These are phyloP conservation scores for Cornus suecica DNA, from an alignment of 148 eudicot species.

Conservation along the genomic window DNA sequence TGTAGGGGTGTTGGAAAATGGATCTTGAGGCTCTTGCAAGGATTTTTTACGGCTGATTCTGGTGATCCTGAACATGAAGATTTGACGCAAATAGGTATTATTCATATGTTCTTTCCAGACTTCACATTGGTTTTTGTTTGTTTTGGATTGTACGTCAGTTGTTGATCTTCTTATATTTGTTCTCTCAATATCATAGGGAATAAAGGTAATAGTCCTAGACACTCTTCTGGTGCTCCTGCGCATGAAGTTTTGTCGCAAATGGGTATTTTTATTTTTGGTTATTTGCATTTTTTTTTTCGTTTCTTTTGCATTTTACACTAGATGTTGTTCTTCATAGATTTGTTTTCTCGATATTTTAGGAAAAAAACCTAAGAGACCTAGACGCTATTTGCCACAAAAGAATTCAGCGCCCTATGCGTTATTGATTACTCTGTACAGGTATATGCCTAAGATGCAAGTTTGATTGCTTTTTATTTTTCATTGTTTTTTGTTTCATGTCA, in stretches of 20 bases:
- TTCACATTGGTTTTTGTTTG: background rate
- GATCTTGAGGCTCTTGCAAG: conserved; percentile 70
- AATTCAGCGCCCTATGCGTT: conserved; percentile 90
- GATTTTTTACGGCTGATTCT: conserved; percentile 47
- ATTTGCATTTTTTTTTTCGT: background rate
- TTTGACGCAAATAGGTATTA: conserved; percentile 49
- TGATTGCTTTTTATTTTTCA: background rate
- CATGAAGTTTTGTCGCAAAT: conserved; percentile 38
- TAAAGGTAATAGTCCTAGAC: too few relatives aligned
- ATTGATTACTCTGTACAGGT: conserved; percentile 79
- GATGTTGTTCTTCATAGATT: background rate
- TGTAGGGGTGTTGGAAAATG: conserved; percentile 89
- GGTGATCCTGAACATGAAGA: conserved; percentile 43
- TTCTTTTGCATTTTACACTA: background rate
- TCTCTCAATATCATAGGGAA: too few relatives aligned
- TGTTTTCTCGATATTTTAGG: conserved; percentile 32
- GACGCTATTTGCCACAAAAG: conserved; percentile 75
- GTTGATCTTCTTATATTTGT: too few relatives aligned
- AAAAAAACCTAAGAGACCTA: conserved; percentile 44
- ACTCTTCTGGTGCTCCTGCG: conserved; percentile 35
- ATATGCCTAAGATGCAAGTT: conserved; percentile 3
- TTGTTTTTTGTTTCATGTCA: background rate
- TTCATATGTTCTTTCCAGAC: background rate
- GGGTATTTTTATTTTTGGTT: conserved; percentile 36
- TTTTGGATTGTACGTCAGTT: too few relatives aligned